Percentiles rank a stretch among this genome's conserved stretches.
phyloP scores from a whole-genome alignment of 1,284 basidiomycete genomes.

The Sanghuangporus baumii region DNA sequence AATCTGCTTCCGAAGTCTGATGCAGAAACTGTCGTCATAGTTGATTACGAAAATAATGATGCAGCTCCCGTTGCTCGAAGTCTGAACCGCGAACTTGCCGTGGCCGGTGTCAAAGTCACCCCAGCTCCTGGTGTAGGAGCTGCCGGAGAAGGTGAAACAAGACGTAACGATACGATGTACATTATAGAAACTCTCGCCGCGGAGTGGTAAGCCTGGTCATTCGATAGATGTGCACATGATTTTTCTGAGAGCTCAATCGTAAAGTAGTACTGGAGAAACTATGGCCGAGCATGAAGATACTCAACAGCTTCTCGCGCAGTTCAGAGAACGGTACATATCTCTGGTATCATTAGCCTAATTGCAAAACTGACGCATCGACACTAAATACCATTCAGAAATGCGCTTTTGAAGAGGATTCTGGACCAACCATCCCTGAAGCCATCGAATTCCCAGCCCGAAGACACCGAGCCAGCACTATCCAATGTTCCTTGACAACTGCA shows the following conservation, averaged over 20 bases:
- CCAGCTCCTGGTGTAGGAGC: constrained; percentile 66
- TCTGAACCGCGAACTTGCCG: constrained; percentile 53
- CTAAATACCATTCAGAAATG: background rate
- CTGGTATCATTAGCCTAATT: background rate
- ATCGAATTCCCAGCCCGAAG: background rate
- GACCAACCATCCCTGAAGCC: background rate
- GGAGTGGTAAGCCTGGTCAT: constrained; percentile 15
- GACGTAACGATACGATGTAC: constrained; percentile 63
- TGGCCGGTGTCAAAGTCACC: constrained; percentile 54
- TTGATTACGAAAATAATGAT: constrained; percentile 50
- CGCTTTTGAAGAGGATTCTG: constrained; percentile 6
- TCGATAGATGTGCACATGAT: background rate
- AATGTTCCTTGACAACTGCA: background rate
- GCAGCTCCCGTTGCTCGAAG: constrained; percentile 45
- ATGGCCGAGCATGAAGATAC: constrained; percentile 42
- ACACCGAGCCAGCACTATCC: background rate
- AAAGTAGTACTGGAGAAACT: constrained; percentile 28
- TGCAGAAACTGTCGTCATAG: constrained; percentile 63
- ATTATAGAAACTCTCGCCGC: constrained; percentile 56
- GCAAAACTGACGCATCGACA: background rate
- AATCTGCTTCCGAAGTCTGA: constrained; percentile 50
- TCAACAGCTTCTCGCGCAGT: constrained; percentile 46
- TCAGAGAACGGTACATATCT: constrained; percentile 53
- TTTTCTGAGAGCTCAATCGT: constrained; percentile 11
- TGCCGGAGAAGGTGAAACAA: constrained; percentile 36